Percentiles rank a stretch among this genome's conserved stretches.
Evolutionary conservation across 371 early-diverging fungal species (phyloP).

Genomic region (Haplosporangium sp.): DNA sequence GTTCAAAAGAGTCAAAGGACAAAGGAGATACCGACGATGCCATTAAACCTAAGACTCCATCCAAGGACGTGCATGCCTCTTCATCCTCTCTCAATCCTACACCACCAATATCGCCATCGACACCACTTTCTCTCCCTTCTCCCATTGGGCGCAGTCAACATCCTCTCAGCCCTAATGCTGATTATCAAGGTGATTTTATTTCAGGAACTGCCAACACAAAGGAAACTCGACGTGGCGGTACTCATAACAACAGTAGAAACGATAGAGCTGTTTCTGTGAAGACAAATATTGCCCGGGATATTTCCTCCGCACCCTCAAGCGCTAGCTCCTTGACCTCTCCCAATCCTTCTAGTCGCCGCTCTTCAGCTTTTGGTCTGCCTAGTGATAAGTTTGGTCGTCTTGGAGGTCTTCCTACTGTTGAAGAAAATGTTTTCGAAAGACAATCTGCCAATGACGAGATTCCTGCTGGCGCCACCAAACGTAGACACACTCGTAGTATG

Average conservation of each 20-base stretch:
- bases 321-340: slow-evolving; percentile 15
- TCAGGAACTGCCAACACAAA: neutral
- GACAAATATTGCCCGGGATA: slow-evolving; percentile 16
- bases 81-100: slow-evolving; percentile 35
- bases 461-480: slow-evolving; percentile 9
- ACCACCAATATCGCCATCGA: slow-evolving; percentile 15
- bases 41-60: neutral
- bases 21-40: neutral
- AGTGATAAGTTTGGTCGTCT: slow-evolving; percentile 40
- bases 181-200: neutral
- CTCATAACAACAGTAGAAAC: neutral
- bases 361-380: slow-evolving; percentile 25
- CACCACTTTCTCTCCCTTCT: slow-evolving; percentile 6
- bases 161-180: neutral
- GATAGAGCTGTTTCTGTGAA: slow-evolving; percentile 18
- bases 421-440: slow-evolving; percentile 30
- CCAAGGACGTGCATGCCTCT: slow-evolving; percentile 27
- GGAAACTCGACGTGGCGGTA: neutral
- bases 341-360: slow-evolving; percentile 46
- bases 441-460: slow-evolving; percentile 5
- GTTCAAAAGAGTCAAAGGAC: neutral
- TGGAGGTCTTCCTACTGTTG: slow-evolving; percentile 44
- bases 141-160: neutral
- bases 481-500: slow-evolving; percentile 37
- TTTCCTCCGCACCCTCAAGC: slow-evolving; percentile 15